Evolutionary conservation across 1,284 basidiomycete species (phyloP).

Genomic region (Cerioporus squamosus): DNA sequence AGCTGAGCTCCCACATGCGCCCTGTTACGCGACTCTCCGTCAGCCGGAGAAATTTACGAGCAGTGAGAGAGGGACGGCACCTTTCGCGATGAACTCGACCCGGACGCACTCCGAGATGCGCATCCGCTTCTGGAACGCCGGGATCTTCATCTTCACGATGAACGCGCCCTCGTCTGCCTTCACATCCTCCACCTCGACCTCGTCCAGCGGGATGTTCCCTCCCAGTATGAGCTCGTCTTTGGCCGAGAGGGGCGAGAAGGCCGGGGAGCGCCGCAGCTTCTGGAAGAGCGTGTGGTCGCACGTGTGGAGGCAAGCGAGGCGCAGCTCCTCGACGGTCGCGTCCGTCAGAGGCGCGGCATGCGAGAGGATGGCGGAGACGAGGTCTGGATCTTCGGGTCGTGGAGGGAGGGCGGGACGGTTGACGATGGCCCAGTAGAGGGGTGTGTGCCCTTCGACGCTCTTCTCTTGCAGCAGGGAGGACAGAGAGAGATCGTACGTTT

Average conservation of each 20-base stretch:
- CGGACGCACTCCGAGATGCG: slow-evolving; percentile 55
- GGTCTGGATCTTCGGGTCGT: slow-evolving; percentile 38
- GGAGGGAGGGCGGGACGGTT: slow-evolving; percentile 35
- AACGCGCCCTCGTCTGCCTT: slow-evolving; percentile 54
- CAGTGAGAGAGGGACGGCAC: slow-evolving; percentile 36
- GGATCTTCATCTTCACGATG: slow-evolving; percentile 54
- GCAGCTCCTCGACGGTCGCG: slow-evolving; percentile 57
- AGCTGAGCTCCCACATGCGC: background rate
- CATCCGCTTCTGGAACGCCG: slow-evolving; percentile 73
- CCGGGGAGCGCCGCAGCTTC: slow-evolving; percentile 53
- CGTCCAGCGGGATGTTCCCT: slow-evolving; percentile 51
- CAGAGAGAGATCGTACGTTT: slow-evolving; percentile 42
- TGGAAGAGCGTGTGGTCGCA: slow-evolving; percentile 70
- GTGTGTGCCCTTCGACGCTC: slow-evolving; percentile 65
- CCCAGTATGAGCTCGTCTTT: slow-evolving; percentile 64
- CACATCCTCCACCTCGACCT: slow-evolving; percentile 53
- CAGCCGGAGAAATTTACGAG: background rate
- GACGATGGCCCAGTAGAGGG: slow-evolving; percentile 73
- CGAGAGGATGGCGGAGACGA: slow-evolving; percentile 56
- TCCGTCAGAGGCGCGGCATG: slow-evolving; percentile 56
- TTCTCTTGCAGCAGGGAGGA: slow-evolving; percentile 59
- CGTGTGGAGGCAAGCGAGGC: slow-evolving; percentile 64
- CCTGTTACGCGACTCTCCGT: background rate
- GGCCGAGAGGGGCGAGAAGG: slow-evolving; percentile 53
- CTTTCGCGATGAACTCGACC: slow-evolving; percentile 71